Percentiles rank a stretch among this genome's conserved stretches.
Conservation (phyloP, 2,329 filamentous ascomycete genomes). For the Annulohypoxylon truncatum region DNA sequence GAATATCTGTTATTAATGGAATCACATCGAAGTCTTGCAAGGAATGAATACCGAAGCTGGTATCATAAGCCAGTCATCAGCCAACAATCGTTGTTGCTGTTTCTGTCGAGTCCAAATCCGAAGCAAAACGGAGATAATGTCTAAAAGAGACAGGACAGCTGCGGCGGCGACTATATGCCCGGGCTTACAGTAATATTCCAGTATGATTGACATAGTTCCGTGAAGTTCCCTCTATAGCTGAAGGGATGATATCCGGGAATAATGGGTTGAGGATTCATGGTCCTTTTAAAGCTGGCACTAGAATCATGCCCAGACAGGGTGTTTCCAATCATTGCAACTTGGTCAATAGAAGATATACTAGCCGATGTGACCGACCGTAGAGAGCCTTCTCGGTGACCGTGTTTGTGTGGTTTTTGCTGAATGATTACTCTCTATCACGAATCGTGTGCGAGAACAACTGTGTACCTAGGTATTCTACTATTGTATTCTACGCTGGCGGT, state of each 20-base stretch:
- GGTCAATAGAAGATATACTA: background rate
- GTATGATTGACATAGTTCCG: conserved; percentile 52
- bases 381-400: background rate
- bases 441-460: background rate
- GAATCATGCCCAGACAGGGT: background rate
- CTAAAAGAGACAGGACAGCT: conserved; percentile 16
- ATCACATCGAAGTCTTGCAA: conserved; percentile 26
- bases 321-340: background rate
- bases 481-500: background rate
- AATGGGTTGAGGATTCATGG: background rate
- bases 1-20: background rate
- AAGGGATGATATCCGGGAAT: background rate
- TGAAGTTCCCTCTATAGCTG: conserved; percentile 45
- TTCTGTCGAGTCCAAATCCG: conserved; percentile 21
- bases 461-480: background rate
- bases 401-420: background rate
- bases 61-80: conserved; percentile 38
- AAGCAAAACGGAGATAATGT: conserved; percentile 17
- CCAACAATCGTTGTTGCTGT: conserved; percentile 15
- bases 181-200: conserved; percentile 17
- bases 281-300: background rate
- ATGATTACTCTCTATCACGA: background rate
- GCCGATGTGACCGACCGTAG: background rate
- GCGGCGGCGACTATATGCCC: conserved; percentile 26
- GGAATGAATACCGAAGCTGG: conserved; percentile 33